Conservation (phyloP, 495 filamentous ascomycete genomes). For the Podospora didyma region DNA sequence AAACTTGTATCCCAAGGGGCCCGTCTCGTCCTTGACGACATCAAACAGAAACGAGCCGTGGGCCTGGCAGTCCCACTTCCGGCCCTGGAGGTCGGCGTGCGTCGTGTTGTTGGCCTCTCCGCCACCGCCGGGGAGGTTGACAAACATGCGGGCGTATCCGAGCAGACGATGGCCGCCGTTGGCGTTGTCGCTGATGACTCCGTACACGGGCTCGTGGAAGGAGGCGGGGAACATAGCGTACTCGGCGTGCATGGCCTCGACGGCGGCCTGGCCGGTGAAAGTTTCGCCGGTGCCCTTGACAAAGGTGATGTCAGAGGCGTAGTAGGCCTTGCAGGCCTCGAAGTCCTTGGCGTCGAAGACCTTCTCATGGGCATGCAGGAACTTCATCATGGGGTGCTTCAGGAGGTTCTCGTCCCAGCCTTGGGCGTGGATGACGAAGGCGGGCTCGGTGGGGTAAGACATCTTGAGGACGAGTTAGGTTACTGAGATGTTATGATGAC, state of each 20-base stretch:
- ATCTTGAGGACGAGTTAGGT: background rate
- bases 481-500: no score
- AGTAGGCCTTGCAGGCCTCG: background rate
- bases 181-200: background rate
- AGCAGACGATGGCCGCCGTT: background rate
- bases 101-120: background rate
- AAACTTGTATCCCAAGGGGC: background rate
- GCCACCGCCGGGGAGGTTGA: background rate
- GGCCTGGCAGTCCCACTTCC: background rate
- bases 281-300: constrained; percentile 2
- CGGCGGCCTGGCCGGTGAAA: background rate
- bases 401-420: background rate
- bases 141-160: constrained; percentile 1
- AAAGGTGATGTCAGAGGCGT: background rate
- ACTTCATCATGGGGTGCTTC: background rate
- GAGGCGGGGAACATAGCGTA: background rate
- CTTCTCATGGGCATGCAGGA: background rate
- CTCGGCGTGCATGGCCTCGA: background rate
- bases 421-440: background rate
- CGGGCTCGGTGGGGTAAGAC: background rate
- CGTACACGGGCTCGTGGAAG: constrained; percentile 3
- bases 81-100: background rate
- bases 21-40: background rate
- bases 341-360: constrained; percentile 1
- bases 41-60: background rate